A percentile compares a stretch with the other conserved stretches of the same genome.
These are phyloP conservation scores for Ilex aquifolium DNA, from an alignment of 257 asterid species.

Conservation along the genomic window DNA sequence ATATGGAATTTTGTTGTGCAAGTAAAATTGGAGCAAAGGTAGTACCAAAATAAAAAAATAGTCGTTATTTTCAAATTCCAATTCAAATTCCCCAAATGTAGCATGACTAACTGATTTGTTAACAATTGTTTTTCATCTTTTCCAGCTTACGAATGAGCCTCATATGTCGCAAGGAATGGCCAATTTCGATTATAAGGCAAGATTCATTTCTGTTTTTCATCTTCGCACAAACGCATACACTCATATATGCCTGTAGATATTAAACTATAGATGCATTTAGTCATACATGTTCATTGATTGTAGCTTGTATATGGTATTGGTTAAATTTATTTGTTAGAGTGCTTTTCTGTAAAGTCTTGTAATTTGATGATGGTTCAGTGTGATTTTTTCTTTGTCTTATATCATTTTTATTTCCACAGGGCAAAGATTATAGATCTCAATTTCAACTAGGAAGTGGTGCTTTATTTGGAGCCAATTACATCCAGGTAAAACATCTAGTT, in stretches of 20 bases:
- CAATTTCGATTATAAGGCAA: slow-evolving; percentile 95
- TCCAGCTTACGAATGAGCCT: slow-evolving; percentile 84
- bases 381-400: background rate
- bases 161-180: slow-evolving; percentile 95
- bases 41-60: too few species aligned
- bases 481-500: slow-evolving; percentile 59
- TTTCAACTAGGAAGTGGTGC: slow-evolving; percentile 85
- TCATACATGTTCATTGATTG: background rate
- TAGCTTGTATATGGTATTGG: background rate
- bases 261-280: background rate
- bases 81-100: too few species aligned
- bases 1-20: too few species aligned
- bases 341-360: background rate
- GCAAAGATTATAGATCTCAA: slow-evolving; percentile 78
- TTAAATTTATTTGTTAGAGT: background rate
- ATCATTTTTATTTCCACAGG: slow-evolving; percentile 37
- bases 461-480: slow-evolving; percentile 84
- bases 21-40: too few species aligned
- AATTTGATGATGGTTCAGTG: background rate
- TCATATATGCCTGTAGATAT: background rate
- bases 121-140: slow-evolving; percentile 12
- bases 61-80: too few species aligned
- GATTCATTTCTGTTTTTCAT: slow-evolving; percentile 3
- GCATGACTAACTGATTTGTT: background rate
- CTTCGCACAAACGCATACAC: background rate